These are phyloP conservation scores for Zoysia pacifica DNA, from an alignment of 176 grass and related monocot species.

Conservation along the genomic window DNA sequence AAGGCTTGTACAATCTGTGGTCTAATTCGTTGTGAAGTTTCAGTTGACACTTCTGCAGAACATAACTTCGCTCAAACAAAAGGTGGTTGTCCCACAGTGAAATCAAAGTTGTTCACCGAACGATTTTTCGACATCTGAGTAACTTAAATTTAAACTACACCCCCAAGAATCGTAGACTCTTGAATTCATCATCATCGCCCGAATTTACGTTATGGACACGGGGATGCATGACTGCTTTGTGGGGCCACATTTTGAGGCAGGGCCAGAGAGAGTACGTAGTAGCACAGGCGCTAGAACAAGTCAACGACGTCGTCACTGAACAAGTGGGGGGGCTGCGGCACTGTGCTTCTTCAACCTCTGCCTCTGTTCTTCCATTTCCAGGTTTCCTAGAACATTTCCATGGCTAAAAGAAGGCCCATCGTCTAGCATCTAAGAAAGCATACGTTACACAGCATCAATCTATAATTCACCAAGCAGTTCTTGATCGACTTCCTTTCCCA, in stretches of 20 bases:
- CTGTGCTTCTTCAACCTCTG: background rate
- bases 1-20: background rate
- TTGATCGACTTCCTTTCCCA: background rate
- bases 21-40: background rate
- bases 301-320: background rate
- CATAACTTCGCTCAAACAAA: background rate
- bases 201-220: background rate
- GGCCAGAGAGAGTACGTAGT: background rate
- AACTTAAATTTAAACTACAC: background rate
- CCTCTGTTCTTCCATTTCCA: background rate
- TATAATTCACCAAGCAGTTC: background rate
- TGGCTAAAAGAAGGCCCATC: background rate
- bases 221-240: background rate
- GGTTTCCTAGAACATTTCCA: background rate
- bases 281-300: background rate
- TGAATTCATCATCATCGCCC: background rate
- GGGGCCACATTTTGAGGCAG: background rate
- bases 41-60: background rate
- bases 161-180: background rate
- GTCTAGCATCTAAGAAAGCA: background rate
- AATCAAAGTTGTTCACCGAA: background rate
- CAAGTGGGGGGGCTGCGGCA: background rate
- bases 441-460: background rate
- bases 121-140: background rate
- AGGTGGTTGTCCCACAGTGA: background rate